phyloP scores from a whole-genome alignment of 2,329 filamentous ascomycete genomes.

The Ceratocystis lukuohia region DNA sequence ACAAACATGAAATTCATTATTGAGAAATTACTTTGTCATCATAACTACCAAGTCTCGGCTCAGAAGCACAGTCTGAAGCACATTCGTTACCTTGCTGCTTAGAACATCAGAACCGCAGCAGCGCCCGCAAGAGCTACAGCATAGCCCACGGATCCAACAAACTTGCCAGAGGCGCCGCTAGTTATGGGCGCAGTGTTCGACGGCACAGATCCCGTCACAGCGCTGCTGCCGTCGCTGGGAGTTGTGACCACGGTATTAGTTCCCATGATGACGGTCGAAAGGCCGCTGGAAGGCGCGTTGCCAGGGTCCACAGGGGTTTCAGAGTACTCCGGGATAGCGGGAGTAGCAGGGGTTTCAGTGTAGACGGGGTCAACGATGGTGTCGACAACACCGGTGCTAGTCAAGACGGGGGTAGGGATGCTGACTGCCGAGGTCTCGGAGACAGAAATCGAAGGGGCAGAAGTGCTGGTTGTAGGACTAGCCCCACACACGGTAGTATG shows the following conservation, averaged over 20 bases:
- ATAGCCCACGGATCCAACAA: background rate
- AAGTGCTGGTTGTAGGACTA: conserved; percentile 24
- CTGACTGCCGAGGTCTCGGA: conserved; percentile 11
- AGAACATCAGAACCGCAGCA: conserved; percentile 10
- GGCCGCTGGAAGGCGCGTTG: background rate
- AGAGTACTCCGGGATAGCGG: background rate
- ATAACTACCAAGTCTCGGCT: background rate
- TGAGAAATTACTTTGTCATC: background rate
- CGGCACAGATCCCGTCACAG: background rate
- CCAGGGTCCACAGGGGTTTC: background rate
- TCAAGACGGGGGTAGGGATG: conserved; percentile 21
- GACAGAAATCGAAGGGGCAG: conserved; percentile 20
- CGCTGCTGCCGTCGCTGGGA: background rate
- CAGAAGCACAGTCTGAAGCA: background rate
- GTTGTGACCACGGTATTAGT: background rate
- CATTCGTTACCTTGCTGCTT: background rate
- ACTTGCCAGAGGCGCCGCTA: background rate
- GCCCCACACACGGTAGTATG: conserved; percentile 34
- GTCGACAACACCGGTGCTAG: conserved; percentile 20
- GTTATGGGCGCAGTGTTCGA: background rate
- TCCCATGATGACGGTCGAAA: background rate
- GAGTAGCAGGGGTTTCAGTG: background rate
- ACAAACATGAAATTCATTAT: background rate
- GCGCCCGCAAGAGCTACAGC: background rate
- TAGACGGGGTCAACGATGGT: background rate